Evolutionary conservation across 1,139 yeast genomes (phyloP).

Genomic region (Suhomyces guaymorum): DNA sequence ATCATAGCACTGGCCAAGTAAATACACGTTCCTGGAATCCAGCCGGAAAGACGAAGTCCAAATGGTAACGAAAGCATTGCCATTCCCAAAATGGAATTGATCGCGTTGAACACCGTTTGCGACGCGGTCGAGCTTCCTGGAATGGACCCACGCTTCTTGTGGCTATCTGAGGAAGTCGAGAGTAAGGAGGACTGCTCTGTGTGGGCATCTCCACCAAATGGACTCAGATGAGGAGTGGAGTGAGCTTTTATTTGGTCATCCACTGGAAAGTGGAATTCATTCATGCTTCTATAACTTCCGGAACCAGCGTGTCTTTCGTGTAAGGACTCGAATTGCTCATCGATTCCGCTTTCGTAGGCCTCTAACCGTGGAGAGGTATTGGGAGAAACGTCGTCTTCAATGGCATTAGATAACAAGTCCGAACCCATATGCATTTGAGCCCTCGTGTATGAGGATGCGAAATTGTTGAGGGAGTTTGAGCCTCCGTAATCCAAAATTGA

Average conservation of each 20-base stretch:
- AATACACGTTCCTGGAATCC: slow-evolving; percentile 64
- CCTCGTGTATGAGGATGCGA: slow-evolving; percentile 75
- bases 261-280: slow-evolving; percentile 11
- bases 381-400: slow-evolving; percentile 29
- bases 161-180: slow-evolving; percentile 5
- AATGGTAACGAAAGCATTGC: slow-evolving; percentile 83
- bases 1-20: slow-evolving; percentile 57
- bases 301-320: slow-evolving; percentile 1
- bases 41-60: slow-evolving; percentile 78
- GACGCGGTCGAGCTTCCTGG: slow-evolving; percentile 60
- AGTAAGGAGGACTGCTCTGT: slow-evolving; percentile 7
- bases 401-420: slow-evolving; percentile 15
- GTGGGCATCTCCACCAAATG: background rate
- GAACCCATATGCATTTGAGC: slow-evolving; percentile 61
- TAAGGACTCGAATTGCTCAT: slow-evolving; percentile 2
- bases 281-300: slow-evolving; percentile 7
- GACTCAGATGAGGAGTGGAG: background rate
- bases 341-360: slow-evolving; percentile 5
- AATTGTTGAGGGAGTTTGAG: slow-evolving; percentile 68
- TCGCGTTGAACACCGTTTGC: slow-evolving; percentile 85
- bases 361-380: slow-evolving; percentile 22
- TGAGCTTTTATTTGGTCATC: slow-evolving; percentile 2
- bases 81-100: slow-evolving; percentile 82
- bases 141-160: slow-evolving; percentile 3
- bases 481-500: slow-evolving; percentile 38